A percentile compares a stretch with the other conserved stretches of the same genome.
Conservation (phyloP, 345 rosid species). For the Salix viminalis region DNA sequence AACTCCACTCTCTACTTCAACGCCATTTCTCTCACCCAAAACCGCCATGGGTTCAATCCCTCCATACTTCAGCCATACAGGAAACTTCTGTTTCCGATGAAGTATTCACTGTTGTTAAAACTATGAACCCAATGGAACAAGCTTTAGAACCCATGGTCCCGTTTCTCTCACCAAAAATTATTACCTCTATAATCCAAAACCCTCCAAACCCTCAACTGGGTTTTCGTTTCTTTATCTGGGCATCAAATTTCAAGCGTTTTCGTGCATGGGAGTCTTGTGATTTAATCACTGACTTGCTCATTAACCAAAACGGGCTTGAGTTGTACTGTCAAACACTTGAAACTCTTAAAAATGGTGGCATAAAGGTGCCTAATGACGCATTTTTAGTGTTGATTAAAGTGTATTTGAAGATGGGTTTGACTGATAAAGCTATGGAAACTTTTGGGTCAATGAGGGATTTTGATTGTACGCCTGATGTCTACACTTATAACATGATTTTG, state of each 20-base stretch:
- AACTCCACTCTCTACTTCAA: background rate
- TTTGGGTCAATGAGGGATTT: constrained; percentile 71
- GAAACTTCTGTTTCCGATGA: constrained; percentile 39
- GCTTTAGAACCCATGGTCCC: constrained; percentile 59
- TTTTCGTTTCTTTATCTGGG: constrained; percentile 84
- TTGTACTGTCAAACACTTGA: constrained; percentile 58
- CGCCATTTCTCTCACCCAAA: constrained; percentile 8
- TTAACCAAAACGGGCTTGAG: constrained; percentile 41
- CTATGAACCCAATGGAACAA: constrained; percentile 53
- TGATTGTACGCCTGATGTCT: constrained; percentile 62
- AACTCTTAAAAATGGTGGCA: constrained; percentile 39
- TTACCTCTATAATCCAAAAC: constrained; percentile 44
- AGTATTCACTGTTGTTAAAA: constrained; percentile 41
- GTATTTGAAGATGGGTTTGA: constrained; percentile 48
- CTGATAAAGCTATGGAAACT: constrained; percentile 66
- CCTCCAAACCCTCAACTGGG: constrained; percentile 41
- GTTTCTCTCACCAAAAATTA: constrained; percentile 38
- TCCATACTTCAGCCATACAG: constrained; percentile 9
- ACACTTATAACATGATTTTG: constrained; percentile 52
- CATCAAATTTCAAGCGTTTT: constrained; percentile 47
- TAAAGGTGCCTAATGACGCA: constrained; percentile 39
- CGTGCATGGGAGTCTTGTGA: constrained; percentile 30
- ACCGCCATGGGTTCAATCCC: constrained; percentile 12
- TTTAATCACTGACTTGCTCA: constrained; percentile 41
- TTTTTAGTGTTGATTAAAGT: constrained; percentile 56